Evolutionary conservation across 2,329 filamentous ascomycete genomes (phyloP), one percentile per base, ranked within the genome.

Genomic region (Arthrinium puccinioides): DNA sequence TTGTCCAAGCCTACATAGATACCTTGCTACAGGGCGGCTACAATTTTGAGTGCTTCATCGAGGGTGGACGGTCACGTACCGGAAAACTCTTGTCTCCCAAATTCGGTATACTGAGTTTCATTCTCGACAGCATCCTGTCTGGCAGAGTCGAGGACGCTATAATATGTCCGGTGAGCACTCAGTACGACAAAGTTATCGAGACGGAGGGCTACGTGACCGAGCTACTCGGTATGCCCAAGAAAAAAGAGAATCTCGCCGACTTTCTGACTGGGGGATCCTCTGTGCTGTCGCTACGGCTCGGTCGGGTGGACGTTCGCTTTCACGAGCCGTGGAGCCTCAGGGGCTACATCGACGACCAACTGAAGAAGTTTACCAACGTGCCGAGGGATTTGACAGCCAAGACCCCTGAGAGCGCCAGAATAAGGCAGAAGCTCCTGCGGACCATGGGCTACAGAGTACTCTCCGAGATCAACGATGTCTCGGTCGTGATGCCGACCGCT

Each of bases 151-250:
- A 94, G 32, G 92, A 98, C 59, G 82, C 87, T 21, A 85, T 96
- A 28, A 87, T 98, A 36, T 95, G 90, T 50, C 92, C 92, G 0
- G 92, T 98, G 31, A 94, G 86, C 59, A 96, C 89, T 1, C 92
- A 98, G 57, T 98, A 98, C 56, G 92, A 98, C 69, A 98, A 97
- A 56, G 92, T 98, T 39, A 94, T 98, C 42, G 92, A 98, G 60
- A 95, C 94, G 1, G 88, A 95, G 60, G 92, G 88, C 5, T 98
- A 98, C 54, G 90, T 97, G 30, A 92, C 82, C 23, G 92, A 98
- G 59, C 74, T 98, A 3, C 73, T 98, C 1, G 92, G 92, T 4
- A 82, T 94, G 44, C 92, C 92, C 0, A 98, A 98, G 62, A 87
- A 87, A 53, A 94, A 95, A 56, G 92, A 98, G 56, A 96, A 95